Evolutionary conservation across 2,329 filamentous ascomycete species (phyloP), one percentile per base, ranked within the genome.

Genomic region (Zasmidium citrigriseum): DNA sequence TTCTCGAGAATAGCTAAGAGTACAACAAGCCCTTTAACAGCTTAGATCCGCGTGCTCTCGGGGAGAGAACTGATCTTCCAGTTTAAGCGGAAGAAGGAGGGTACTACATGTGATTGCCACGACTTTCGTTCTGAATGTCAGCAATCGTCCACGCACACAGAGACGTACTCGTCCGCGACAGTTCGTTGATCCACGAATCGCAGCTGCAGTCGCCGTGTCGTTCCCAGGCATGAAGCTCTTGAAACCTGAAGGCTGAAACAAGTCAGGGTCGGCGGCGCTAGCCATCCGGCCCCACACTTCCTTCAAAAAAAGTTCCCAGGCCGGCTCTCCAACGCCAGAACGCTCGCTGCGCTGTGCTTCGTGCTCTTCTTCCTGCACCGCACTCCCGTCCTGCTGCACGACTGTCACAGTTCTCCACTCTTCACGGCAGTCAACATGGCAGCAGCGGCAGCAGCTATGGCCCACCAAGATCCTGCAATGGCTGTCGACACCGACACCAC

Each of bases 401-500:
- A 34, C 54, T 25, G 18, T 46, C 25, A 16, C 48, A 25, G 41
- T n/a, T 14, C 34, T 41, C 14, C 34, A 41, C 34, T 16, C 34
- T 4, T 16, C 14, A 4, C 5, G 4, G 4, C 34, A 7, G 34
- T 16, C 14, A 44, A 12, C 25, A 63, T 52, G 58, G 47, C 59
- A 41, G 52, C 52, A 44, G 24, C 46, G 14, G 59, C 56, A 34
- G 34, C 34, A 41, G 34, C 34, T 10, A 11, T 41, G 34, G 34
- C 34, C 5, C 34, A 41, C 14, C 29, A 59, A 48, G 57, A 66
- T 45, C 18, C 59, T 34, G 58, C 64, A 27, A 67, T 66, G 57
- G 60, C 66, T 50, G 62, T 75, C 52, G 75, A 80, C 59, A 74
- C 75, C 7, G 77, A 81, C 64, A 76, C 79, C 0, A 71, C 71